Percentiles rank a stretch among this genome's conserved stretches.
Conservation (phyloP, 495 filamentous ascomycete genomes). For the Evernia prunastri region DNA sequence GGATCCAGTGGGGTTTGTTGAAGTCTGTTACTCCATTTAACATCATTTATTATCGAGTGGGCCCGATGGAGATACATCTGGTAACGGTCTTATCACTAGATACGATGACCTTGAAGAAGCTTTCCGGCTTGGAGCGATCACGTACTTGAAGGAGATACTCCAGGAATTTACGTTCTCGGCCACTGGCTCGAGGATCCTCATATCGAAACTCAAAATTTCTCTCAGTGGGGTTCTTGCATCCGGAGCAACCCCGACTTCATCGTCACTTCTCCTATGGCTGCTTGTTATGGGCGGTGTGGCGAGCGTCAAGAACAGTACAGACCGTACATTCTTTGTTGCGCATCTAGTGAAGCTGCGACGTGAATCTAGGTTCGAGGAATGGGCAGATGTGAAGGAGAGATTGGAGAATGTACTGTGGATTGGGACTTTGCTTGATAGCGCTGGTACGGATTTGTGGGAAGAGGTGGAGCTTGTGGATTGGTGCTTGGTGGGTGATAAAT, state of each 20-base stretch:
- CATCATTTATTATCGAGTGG: not conserved
- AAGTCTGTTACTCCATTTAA: not conserved
- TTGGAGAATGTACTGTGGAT: conserved; percentile 5
- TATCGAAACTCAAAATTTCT: not conserved
- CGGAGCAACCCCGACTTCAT: no score
- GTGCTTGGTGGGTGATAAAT: no score
- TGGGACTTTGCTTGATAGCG: not conserved
- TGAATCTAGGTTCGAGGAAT: not conserved
- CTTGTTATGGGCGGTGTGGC: conserved; percentile 1
- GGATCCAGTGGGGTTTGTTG: not conserved
- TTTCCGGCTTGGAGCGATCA: not conserved
- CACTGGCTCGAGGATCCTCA: not conserved
- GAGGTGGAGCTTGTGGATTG: not conserved
- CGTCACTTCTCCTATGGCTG: not conserved
- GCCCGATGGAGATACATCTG: not conserved
- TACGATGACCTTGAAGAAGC: not conserved
- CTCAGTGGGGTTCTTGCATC: not conserved
- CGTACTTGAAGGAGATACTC: conserved; percentile 4
- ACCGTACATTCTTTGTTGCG: not conserved
- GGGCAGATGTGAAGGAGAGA: not conserved
- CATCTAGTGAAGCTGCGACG: not conserved
- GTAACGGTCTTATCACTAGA: no score
- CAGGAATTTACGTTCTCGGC: not conserved
- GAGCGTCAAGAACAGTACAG: no score
- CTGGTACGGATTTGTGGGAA: not conserved